A percentile compares a stretch with the other conserved stretches of the same genome.
Evolutionary conservation across 257 asterid genomes (phyloP).

Genomic region (Ophiorrhiza pumila): DNA sequence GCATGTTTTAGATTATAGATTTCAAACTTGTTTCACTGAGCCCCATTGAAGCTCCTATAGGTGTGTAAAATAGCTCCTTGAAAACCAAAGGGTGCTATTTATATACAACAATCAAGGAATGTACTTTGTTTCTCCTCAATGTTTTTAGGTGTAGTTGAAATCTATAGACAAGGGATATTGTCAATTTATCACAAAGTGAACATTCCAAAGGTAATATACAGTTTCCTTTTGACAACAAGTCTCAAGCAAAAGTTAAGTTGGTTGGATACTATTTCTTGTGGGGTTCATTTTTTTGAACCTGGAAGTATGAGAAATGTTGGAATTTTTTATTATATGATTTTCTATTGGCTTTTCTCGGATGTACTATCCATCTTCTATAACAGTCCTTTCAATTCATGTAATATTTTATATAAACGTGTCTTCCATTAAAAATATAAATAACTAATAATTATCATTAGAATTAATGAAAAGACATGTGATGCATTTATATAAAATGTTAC

Average conservation of each 20-base stretch:
- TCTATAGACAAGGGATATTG: neutral
- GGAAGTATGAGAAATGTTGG: neutral
- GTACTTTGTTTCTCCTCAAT: neutral
- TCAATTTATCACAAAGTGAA: neutral
- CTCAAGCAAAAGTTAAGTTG: neutral
- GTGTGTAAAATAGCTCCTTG: slow-evolving; percentile 1
- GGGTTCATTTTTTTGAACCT: neutral
- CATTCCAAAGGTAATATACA: neutral
- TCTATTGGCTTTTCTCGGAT: neutral
- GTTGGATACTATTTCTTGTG: neutral
- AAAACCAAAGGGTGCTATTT: neutral
- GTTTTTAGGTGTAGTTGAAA: neutral
- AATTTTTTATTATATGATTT: neutral
- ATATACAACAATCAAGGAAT: neutral
- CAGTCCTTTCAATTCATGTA: too few relatives aligned
- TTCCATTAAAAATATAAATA: too few relatives aligned
- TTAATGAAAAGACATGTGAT: too few relatives aligned
- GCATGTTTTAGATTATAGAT: slow-evolving; percentile 5
- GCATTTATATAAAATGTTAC: too few relatives aligned
- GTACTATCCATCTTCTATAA: too few relatives aligned
- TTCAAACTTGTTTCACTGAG: neutral
- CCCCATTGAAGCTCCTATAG: neutral
- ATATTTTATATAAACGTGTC: too few relatives aligned
- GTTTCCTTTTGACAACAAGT: neutral
- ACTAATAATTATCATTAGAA: too few relatives aligned